These are phyloP conservation scores for Leccinum subgranulosum DNA, from an alignment of 768 basidiomycete species.

Conservation along the genomic window DNA sequence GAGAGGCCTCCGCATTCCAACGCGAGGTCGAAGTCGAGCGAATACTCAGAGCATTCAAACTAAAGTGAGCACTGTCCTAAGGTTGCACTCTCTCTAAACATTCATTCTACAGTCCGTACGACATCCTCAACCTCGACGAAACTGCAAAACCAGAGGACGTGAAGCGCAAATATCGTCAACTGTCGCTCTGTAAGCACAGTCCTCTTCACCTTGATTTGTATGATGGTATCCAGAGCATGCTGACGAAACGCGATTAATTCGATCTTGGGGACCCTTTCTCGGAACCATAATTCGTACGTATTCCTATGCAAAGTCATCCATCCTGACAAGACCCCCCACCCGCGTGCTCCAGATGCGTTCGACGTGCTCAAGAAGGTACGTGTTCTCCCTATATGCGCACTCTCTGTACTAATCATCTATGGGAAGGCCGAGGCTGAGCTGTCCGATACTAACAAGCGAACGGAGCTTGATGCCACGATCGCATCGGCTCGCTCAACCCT, in stretches of 20 bases:
- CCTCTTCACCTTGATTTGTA: constrained; percentile 4
- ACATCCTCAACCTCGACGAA: constrained; percentile 80
- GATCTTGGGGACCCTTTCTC: neutral
- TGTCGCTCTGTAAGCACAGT: constrained; percentile 71
- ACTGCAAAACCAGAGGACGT: constrained; percentile 74
- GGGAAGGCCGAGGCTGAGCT: constrained; percentile 80
- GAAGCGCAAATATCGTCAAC: constrained; percentile 83
- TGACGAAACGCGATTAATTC: constrained; percentile 16
- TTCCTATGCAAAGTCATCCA: constrained; percentile 75
- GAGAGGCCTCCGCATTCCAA: constrained; percentile 83
- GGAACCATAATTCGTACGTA: constrained; percentile 37
- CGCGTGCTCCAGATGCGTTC: constrained; percentile 87
- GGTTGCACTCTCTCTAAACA: neutral
- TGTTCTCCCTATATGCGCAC: neutral
- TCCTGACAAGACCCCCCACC: constrained; percentile 94
- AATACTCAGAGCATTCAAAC: constrained; percentile 91
- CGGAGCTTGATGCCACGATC: constrained; percentile 78
- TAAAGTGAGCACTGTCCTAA: constrained; percentile 62
- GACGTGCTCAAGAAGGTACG: constrained; percentile 88
- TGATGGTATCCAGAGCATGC: constrained; percentile 14
- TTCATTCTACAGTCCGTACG: constrained; percentile 71
- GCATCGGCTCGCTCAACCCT: constrained; percentile 68
- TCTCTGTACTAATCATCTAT: neutral
- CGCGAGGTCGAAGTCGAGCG: constrained; percentile 88
- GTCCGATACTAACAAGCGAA: constrained; percentile 72